phyloP scores from a whole-genome alignment of 2,329 filamentous ascomycete genomes.

The Arthrobotrys pseudoclavata region DNA sequence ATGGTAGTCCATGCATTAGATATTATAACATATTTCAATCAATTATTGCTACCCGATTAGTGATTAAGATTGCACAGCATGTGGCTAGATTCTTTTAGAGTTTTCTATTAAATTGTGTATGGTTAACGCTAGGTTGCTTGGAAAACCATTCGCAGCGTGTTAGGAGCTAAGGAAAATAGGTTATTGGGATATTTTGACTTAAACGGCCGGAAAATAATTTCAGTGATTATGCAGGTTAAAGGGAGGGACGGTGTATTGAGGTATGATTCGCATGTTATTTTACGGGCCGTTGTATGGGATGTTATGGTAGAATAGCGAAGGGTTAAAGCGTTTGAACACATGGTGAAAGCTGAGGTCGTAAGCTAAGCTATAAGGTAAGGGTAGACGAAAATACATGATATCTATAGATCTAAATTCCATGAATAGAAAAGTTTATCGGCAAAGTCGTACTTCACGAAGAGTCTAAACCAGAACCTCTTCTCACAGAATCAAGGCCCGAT shows the following conservation, averaged over 20 bases:
- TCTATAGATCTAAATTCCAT: too few species aligned
- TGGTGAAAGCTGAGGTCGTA: neutral
- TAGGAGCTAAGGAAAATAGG: neutral
- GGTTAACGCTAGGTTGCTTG: neutral
- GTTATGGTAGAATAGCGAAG: neutral
- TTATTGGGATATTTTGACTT: neutral
- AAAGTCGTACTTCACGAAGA: too few species aligned
- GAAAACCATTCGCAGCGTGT: neutral
- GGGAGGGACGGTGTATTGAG: neutral
- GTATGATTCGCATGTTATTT: slow-evolving; percentile 4
- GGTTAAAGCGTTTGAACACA: too few species aligned
- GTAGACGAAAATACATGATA: too few species aligned
- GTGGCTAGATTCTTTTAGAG: slow-evolving; percentile 1
- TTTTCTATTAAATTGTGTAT: neutral
- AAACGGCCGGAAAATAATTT: slow-evolving; percentile 7
- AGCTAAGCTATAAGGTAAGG: too few species aligned
- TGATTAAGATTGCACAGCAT: slow-evolving; percentile 25
- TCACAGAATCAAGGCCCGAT: neutral
- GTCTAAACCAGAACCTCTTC: too few species aligned
- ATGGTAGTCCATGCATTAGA: slow-evolving; percentile 6
- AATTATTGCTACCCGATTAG: slow-evolving; percentile 12
- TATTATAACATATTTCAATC: neutral
- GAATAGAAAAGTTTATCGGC: too few species aligned
- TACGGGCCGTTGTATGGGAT: neutral
- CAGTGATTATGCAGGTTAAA: slow-evolving; percentile 12